Percentiles rank a stretch among this genome's conserved stretches.
Evolutionary conservation across 2,329 filamentous ascomycete species (phyloP).

Genomic region (Trichoderma arundinaceum): DNA sequence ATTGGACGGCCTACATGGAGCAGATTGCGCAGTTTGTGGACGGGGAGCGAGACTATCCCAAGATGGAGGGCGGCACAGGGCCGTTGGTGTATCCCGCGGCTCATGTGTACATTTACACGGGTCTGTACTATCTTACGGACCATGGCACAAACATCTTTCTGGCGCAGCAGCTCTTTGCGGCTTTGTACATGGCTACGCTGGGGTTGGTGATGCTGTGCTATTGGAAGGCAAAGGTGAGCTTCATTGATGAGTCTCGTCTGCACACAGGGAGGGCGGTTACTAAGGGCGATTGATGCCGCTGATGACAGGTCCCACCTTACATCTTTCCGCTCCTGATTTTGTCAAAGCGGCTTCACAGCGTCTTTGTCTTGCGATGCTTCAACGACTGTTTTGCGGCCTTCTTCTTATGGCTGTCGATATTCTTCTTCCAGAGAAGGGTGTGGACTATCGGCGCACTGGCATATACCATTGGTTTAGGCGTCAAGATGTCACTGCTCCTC

Average conservation of each 20-base stretch:
- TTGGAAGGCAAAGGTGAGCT: slow-evolving; percentile 67
- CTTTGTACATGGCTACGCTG: slow-evolving; percentile 77
- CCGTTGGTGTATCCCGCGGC: slow-evolving; percentile 93
- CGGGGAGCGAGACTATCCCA: slow-evolving; percentile 87
- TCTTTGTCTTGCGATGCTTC: slow-evolving; percentile 91
- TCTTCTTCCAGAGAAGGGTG: slow-evolving; percentile 72
- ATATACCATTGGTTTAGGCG: slow-evolving; percentile 81
- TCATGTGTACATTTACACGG: slow-evolving; percentile 89
- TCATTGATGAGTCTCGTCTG: not conserved
- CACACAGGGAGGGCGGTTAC: not conserved
- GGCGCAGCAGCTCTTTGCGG: slow-evolving; percentile 84
- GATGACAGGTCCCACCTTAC: slow-evolving; percentile 75
- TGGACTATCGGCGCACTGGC: slow-evolving; percentile 76
- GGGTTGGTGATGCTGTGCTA: slow-evolving; percentile 84
- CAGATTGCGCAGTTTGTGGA: slow-evolving; percentile 79
- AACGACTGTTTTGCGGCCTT: slow-evolving; percentile 91
- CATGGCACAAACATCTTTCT: slow-evolving; percentile 74
- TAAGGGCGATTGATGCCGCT: not conserved
- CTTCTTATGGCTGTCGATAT: slow-evolving; percentile 83
- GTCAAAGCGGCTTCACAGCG: slow-evolving; percentile 91
- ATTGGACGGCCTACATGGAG: slow-evolving; percentile 97
- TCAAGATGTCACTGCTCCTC: slow-evolving; percentile 93
- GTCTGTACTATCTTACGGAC: slow-evolving; percentile 78
- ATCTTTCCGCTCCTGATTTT: slow-evolving; percentile 83
- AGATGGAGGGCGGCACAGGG: slow-evolving; percentile 85